Evolutionary conservation across 768 basidiomycete genomes (phyloP).

Genomic region (Clitopilus hobsonii): DNA sequence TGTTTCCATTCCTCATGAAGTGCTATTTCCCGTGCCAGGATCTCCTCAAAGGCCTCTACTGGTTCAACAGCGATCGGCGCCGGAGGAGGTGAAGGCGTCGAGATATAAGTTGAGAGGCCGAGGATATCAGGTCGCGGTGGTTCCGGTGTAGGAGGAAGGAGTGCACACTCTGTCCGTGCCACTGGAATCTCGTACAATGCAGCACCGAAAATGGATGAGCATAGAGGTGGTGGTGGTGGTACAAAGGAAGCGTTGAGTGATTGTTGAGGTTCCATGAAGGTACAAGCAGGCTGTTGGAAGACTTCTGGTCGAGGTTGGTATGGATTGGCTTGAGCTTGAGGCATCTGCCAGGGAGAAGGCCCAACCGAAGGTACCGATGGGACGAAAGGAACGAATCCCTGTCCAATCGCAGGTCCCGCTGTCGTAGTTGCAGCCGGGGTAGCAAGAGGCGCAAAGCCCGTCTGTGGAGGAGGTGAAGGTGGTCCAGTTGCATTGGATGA

Average conservation of each 20-base stretch:
- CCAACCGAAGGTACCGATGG: too few relatives aligned
- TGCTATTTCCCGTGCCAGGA: not conserved
- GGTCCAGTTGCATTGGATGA: too few relatives aligned
- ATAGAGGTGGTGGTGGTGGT: not conserved
- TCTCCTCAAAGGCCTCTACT: not conserved
- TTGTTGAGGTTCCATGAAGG: not conserved
- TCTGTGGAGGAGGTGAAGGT: too few relatives aligned
- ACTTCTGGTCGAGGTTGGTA: too few relatives aligned
- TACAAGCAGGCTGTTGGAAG: too few relatives aligned
- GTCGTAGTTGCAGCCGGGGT: too few relatives aligned
- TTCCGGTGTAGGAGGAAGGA: not conserved
- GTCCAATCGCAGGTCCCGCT: too few relatives aligned
- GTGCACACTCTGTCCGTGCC: not conserved
- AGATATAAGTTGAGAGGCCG: not conserved
- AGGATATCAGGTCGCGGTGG: not conserved
- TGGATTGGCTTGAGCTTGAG: too few relatives aligned
- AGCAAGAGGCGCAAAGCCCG: too few relatives aligned
- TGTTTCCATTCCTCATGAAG: not conserved
- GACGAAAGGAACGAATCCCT: too few relatives aligned
- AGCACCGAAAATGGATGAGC: not conserved
- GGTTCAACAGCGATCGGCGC: not conserved
- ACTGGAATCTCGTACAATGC: not conserved
- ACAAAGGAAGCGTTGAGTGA: not conserved
- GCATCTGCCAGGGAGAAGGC: too few relatives aligned
- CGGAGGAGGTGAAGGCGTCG: not conserved